Evolutionary conservation across 768 basidiomycete species (phyloP), one percentile per base, ranked within the genome.

Genomic region (Termitomyces sp.): DNA sequence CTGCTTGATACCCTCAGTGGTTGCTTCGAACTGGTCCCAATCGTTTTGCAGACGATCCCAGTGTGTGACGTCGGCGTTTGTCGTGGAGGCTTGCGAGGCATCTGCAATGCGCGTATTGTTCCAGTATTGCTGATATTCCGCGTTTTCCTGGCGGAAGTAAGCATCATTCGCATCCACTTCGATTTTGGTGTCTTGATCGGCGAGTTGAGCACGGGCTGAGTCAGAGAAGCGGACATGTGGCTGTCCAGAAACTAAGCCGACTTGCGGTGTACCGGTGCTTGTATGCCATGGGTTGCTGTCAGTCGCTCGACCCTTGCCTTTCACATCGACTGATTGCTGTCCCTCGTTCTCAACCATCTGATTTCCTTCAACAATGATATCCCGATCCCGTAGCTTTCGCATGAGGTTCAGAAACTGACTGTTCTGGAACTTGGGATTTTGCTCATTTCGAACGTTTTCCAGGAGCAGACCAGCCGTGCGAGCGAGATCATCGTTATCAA

Each of bases 401-500:
- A 97, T 96, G 28, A 97, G 77, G 22, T 79, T 79, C 78, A 97
- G 76, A 68, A 97, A 97, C 58, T 82, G 79, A 69, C 91, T 93
- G 33, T 92, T 81, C 71, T 84, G 79, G 66, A 97, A 94, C 68
- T 96, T 97, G 36, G 86, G 83, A 66, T 91, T 93, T 65, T 81
- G 78, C 55, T 90, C 90, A 57, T 86, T 72, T 65, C 81, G 77
- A 47, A 95, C 81, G n/a, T 87, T 79, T 43, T 91, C 83, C 55
- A 96, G 74, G 40, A 96, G 79, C 44, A 85, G 73, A 9, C 84
- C 91, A 11, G 94, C 94, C 8, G 91, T 88, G 30, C 82, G 80
- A 2, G 93, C 87, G 47, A 96, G 84, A 47, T 90, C 86, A 62
- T 94, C 90, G 2, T 72, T 74, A 18, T 85, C 83, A 18, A 44